Evolutionary conservation across 2,329 filamentous ascomycete genomes (phyloP).

Genomic region (Pseudocercospora cruenta): DNA sequence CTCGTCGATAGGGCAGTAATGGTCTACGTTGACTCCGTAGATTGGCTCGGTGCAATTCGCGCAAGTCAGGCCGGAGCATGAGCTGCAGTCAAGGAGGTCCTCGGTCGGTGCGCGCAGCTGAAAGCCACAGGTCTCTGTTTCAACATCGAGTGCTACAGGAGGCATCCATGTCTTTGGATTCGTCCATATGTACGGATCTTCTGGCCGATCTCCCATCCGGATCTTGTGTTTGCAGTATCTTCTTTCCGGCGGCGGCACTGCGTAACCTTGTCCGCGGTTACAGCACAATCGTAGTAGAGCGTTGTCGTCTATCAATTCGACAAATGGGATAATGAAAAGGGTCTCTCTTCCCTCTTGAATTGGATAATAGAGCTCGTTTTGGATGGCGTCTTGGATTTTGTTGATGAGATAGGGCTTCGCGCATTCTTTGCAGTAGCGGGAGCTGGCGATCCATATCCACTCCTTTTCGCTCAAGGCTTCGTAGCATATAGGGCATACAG

Average conservation of each 20-base stretch:
- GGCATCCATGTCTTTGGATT: background rate
- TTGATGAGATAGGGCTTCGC: background rate
- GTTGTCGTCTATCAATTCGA: background rate
- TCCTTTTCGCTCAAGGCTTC: background rate
- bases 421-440: background rate
- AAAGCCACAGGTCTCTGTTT: background rate
- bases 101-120: background rate
- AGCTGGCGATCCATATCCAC: background rate
- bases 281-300: background rate
- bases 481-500: background rate
- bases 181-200: background rate
- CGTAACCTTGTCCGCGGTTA: background rate
- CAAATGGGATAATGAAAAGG: background rate
- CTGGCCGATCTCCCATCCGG: background rate
- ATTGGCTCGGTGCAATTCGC: background rate
- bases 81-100: background rate
- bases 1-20: background rate
- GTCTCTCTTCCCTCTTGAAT: background rate
- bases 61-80: background rate
- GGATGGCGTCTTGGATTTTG: background rate
- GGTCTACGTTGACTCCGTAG: background rate
- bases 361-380: background rate
- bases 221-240: background rate
- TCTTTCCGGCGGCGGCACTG: background rate
- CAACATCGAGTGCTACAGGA: background rate